A percentile compares a stretch with the other conserved stretches of the same genome.
Conservation (phyloP, 768 basidiomycete genomes). For the Erythrobasidium yunnanense region DNA sequence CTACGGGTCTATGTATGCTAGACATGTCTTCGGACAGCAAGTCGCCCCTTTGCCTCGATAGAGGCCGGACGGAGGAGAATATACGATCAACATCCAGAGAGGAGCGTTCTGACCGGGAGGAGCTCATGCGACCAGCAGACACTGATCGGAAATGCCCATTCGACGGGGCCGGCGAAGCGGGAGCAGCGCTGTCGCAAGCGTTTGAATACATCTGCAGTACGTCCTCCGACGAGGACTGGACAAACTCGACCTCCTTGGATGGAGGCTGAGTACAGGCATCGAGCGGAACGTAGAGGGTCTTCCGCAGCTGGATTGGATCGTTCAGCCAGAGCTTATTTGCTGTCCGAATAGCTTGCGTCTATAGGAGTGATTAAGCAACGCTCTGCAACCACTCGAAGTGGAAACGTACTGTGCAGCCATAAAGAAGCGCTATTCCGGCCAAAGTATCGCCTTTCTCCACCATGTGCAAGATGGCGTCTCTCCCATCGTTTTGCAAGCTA, state of each 20-base stretch:
- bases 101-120: no score
- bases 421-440: conserved; percentile 4
- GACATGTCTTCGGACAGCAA: no score
- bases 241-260: conserved; percentile 22
- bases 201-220: not conserved
- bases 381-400: not conserved
- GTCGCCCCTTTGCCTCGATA: no score
- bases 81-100: no score
- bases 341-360: conserved; percentile 61
- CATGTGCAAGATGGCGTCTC: conserved; percentile 20
- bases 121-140: no score
- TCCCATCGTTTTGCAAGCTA: not conserved
- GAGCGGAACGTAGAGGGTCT: conserved; percentile 64
- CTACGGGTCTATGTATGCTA: no score
- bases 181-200: no score
- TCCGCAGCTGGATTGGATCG: conserved; percentile 80
- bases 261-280: conserved; percentile 37
- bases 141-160: no score
- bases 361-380: not conserved
- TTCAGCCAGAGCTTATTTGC: conserved; percentile 89
- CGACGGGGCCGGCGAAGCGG: no score
- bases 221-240: conserved; percentile 3
- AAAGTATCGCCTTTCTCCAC: conserved; percentile 19
- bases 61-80: no score
- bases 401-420: conserved; percentile 23